Evolutionary conservation across 352 stramenopile species (phyloP).

Genomic region (Phytophthora meadii): DNA sequence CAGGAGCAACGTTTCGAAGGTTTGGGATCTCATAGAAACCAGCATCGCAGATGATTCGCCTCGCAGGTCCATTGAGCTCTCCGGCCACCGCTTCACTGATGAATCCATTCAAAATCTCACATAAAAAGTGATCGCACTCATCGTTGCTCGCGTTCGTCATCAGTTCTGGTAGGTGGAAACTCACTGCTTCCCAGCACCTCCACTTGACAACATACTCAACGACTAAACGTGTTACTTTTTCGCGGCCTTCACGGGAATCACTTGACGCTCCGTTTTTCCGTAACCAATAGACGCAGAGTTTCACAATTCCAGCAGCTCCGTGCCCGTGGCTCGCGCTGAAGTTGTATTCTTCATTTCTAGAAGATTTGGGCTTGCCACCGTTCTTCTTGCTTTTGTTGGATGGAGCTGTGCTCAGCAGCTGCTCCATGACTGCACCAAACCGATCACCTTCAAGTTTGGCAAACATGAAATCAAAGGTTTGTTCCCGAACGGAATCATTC

Average conservation of each 20-base stretch:
- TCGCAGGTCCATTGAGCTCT: constrained; percentile 31
- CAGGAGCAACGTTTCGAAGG: constrained; percentile 49
- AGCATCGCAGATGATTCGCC: constrained; percentile 68
- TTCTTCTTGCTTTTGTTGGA: constrained; percentile 24
- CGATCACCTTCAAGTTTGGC: constrained; percentile 41
- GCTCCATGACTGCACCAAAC: constrained; percentile 45
- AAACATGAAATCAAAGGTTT: constrained; percentile 64
- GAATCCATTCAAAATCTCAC: constrained; percentile 43
- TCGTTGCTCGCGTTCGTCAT: constrained; percentile 46
- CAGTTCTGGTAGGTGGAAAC: constrained; percentile 76
- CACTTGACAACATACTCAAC: constrained; percentile 65
- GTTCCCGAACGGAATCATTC: constrained; percentile 34
- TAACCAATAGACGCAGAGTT: constrained; percentile 79
- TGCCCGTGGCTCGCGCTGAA: constrained; percentile 28
- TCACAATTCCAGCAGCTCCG: constrained; percentile 67
- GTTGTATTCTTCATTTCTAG: background rate
- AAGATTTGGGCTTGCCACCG: constrained; percentile 9
- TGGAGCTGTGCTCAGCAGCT: constrained; percentile 39
- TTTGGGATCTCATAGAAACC: constrained; percentile 83
- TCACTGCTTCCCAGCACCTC: constrained; percentile 75
- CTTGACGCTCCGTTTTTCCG: constrained; percentile 19
- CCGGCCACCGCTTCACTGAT: constrained; percentile 34
- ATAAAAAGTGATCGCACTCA: constrained; percentile 37
- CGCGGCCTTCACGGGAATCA: constrained; percentile 17
- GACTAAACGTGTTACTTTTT: constrained; percentile 54